Evolutionary conservation across 1,139 yeast genomes (phyloP), one percentile per base, ranked within the genome.

Genomic region (Hyphopichia khmerensis): DNA sequence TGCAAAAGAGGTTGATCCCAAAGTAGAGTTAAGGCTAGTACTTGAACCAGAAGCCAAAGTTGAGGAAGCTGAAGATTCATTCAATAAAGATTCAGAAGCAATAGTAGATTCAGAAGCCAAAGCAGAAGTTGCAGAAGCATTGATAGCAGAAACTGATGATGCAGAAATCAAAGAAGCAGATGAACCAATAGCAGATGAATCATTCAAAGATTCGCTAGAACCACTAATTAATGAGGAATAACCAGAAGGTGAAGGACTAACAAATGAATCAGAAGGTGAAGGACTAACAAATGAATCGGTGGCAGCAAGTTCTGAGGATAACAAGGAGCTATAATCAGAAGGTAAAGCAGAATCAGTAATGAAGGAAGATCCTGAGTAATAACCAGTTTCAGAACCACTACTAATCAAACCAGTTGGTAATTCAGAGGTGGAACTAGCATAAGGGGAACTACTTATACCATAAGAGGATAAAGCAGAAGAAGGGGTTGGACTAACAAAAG

Each of bases 91-190:
- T 9, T 11, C n/a, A 9, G 18, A 26, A 35, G 14, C 15, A 15
- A 4, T 13, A 26, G 19, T 18, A 3, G 38, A 19, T 14, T 33
- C 36, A 33, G 33, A 19, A 26, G 34, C 36, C 14, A 18, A 26
- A 18, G 29, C 10, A 9, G 31, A 38, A 33, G 27, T 33, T 18
- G n/a, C 29, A 18, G 40, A 37, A n/a, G 36, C 40, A 16, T 9
- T 14, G 10, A 23, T 1, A 33, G 40, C 23, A 23, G 33, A 21
- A 16, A 21, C 13, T 16, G 34, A 17, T 18, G 39, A 21, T 7
- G 41, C 27, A 10, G 45, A 17, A 15, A 29, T 21, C 26, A 23
- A 37, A 31, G 48, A 33, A 10, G 43, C 24, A 19, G 41, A 24
- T n/a, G 32, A 13, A 14, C n/a, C 16, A 14, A 29, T 5, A 14